Percentiles rank a stretch among this genome's conserved stretches.
Conservation (phyloP, 2,329 filamentous ascomycete species). For the Colletotrichum tabaci region DNA sequence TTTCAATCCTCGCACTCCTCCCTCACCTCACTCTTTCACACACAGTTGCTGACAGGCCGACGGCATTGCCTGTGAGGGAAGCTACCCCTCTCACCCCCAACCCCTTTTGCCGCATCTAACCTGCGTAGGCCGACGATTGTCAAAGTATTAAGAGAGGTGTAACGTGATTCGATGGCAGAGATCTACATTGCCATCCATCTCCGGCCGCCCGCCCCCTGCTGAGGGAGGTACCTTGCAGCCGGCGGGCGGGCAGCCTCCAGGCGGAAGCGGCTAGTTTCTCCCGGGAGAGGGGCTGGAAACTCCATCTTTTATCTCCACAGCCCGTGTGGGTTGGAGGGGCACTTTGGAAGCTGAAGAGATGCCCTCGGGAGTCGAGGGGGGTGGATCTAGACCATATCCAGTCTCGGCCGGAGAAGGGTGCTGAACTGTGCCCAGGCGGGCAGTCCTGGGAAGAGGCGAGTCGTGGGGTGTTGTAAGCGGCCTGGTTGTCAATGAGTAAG, state of each 20-base stretch:
- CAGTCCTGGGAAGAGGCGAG: not conserved
- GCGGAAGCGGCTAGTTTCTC: not conserved
- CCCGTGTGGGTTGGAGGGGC: not conserved
- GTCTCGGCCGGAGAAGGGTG: not conserved
- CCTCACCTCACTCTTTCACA: not conserved
- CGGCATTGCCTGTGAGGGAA: not conserved
- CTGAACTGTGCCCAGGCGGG: not conserved
- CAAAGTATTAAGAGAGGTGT: slow-evolving; percentile 3
- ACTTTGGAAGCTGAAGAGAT: not conserved
- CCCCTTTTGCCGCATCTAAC: slow-evolving; percentile 32
- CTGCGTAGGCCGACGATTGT: slow-evolving; percentile 28
- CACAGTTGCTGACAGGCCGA: not conserved
- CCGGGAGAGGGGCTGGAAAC: not conserved
- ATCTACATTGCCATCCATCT: slow-evolving; percentile 1
- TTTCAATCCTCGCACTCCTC: not conserved
- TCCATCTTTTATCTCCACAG: slow-evolving; percentile 11
- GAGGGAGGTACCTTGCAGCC: slow-evolving; percentile 3
- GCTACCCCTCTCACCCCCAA: not conserved
- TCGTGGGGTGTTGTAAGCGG: slow-evolving; percentile 4
- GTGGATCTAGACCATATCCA: not conserved
- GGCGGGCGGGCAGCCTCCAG: slow-evolving; percentile 7
- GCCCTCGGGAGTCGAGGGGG: not conserved
- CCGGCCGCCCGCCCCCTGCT: not conserved
- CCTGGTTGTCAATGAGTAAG: not conserved
- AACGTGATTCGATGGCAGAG: slow-evolving; percentile 21